Percentiles rank a stretch among this genome's conserved stretches.
These are phyloP conservation scores for Fraxinus pennsylvanica DNA, from an alignment of 257 asterid genomes.

Conservation along the genomic window DNA sequence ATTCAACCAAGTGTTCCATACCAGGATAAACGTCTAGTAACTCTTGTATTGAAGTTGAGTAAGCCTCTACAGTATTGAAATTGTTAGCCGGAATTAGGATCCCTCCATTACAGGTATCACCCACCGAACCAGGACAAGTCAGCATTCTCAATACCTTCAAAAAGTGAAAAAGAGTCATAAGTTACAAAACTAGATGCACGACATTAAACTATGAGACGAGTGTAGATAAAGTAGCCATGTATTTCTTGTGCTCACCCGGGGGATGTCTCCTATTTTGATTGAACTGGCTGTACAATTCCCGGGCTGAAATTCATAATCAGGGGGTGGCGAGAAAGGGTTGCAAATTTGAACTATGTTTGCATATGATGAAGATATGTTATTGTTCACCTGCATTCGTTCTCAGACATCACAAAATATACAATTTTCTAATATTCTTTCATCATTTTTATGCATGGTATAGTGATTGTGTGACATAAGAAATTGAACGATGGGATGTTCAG, in stretches of 20 bases:
- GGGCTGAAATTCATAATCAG: constrained; percentile 57
- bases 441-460: not conserved
- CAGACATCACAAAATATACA: not conserved
- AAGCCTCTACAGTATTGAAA: constrained; percentile 47
- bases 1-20: constrained; percentile 68
- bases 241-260: constrained; percentile 36
- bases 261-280: constrained; percentile 61
- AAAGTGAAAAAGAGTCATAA: not conserved
- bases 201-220: not conserved
- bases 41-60: constrained; percentile 60
- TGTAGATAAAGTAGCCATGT: not conserved
- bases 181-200: not conserved
- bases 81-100: constrained; percentile 42
- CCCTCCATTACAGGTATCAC: constrained; percentile 64
- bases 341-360: constrained; percentile 69
- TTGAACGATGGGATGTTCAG: not conserved
- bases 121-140: constrained; percentile 56
- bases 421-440: not conserved
- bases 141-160: constrained; percentile 45
- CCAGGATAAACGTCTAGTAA: constrained; percentile 73
- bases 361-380: constrained; percentile 51
- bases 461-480: not conserved
- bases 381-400: constrained; percentile 60
- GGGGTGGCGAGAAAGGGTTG: constrained; percentile 87
- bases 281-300: constrained; percentile 52